These are phyloP conservation scores for Sabuloglossum arenarium DNA, from an alignment of 495 filamentous ascomycete species.

Conservation along the genomic window DNA sequence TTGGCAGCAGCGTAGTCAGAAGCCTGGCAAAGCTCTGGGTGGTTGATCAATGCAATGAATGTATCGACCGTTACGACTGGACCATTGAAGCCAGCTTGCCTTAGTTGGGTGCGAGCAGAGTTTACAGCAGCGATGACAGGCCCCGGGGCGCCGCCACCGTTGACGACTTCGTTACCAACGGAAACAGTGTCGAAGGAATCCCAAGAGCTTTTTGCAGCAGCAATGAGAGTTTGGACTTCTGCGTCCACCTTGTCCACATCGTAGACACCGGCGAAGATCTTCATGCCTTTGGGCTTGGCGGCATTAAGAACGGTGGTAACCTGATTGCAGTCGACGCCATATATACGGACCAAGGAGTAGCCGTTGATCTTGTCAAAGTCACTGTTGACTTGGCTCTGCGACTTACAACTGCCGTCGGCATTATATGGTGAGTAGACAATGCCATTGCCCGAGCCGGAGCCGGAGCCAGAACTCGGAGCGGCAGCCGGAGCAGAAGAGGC, in stretches of 20 bases:
- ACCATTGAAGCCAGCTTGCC: slow-evolving; percentile 42
- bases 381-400: slow-evolving; percentile 31
- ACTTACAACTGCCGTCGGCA: slow-evolving; percentile 39
- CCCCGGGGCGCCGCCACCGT: slow-evolving; percentile 28
- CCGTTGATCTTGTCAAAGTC: slow-evolving; percentile 34
- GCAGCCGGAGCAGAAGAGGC: not conserved
- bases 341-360: slow-evolving; percentile 49
- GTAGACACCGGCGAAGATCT: slow-evolving; percentile 55
- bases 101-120: slow-evolving; percentile 32
- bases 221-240: slow-evolving; percentile 31
- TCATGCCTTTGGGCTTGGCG: slow-evolving; percentile 33
- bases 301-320: slow-evolving; percentile 35
- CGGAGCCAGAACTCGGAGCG: slow-evolving; percentile 2
- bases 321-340: slow-evolving; percentile 64
- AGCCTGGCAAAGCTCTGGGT: slow-evolving; percentile 48
- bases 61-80: slow-evolving; percentile 67
- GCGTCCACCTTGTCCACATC: slow-evolving; percentile 22
- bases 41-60: slow-evolving; percentile 36
- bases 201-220: slow-evolving; percentile 38
- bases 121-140: slow-evolving; percentile 33
- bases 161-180: slow-evolving; percentile 68
- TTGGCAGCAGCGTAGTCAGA: slow-evolving; percentile 70
- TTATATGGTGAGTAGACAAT: slow-evolving; percentile 63
- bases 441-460: slow-evolving; percentile 18
- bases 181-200: slow-evolving; percentile 42